Base-by-base conservation (phyloP, 2,329 filamentous ascomycete genomes). In the Metarhizium anisopliae region DNA sequence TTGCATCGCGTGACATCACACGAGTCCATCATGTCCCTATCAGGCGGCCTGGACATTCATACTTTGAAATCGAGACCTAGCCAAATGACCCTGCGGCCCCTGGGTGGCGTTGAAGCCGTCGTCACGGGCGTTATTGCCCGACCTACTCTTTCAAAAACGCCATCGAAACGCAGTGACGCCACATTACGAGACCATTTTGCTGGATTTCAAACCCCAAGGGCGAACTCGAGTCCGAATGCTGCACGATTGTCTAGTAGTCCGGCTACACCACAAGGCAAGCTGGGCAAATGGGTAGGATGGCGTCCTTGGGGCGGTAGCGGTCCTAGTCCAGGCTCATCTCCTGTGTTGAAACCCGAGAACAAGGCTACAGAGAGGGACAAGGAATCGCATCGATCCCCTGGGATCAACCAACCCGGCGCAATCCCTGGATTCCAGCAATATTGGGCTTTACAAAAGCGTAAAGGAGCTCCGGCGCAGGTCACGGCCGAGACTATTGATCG, bases 11-110 rank as follows among this genome's bases (percentile, higher is more conserved):
- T 84, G 2, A 67, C 84, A 2, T 96, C 92, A 1, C 90, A 95
- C 63, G 92, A 96, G 67, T 95, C 90, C 18, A 85, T 96, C 59
- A 81, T 96, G 62, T 96, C 92, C 0, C 80, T 96, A 2, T 83
- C 86, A 0, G 91, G 90, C 4, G 91, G 91, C 2, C 86, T 96
- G 68, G 93, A 96, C 66, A 95, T 96, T 52, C 91, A 95, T 68
- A 91, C 88, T 0, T 77, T 95, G 4, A 85, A 86, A 63, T 79
- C 80, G 1, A 82, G 88, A 4, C 89, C 90, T 0, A 89, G 87
- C 38, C 89, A 95, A 64, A 79, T 94, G 57, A 82, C 85, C 25
- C 65, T 83, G 59, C 67, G 78, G 52, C 74, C 76, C 36, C 72
- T 81, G 29, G 82, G 79, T 56, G 76, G 75, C 56, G 75, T 76